Evolutionary conservation across 768 basidiomycete species (phyloP).

Genomic region (Coprinopsis cinerea): DNA sequence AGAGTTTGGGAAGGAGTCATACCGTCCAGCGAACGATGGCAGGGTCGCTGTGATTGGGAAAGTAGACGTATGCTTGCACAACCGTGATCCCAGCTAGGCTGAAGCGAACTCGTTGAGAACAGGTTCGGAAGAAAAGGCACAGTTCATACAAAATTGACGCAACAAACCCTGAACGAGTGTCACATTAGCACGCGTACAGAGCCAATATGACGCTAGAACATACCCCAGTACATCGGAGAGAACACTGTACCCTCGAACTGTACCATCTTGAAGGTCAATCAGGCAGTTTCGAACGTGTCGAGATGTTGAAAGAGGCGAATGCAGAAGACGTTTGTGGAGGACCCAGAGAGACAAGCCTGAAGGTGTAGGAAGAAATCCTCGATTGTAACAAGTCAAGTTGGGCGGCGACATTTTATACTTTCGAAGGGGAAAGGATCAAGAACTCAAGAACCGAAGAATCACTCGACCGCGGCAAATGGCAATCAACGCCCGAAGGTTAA

Average conservation of each 20-base stretch:
- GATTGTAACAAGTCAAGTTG: background rate
- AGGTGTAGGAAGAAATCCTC: background rate
- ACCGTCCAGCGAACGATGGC: slow-evolving; percentile 25
- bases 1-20: slow-evolving; percentile 4
- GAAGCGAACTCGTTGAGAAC: background rate
- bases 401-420: background rate
- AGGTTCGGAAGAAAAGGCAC: background rate
- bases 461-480: background rate
- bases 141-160: slow-evolving; percentile 21
- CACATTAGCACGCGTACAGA: background rate
- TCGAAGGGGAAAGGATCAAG: background rate
- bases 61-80: slow-evolving; percentile 37
- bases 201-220: background rate
- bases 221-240: slow-evolving; percentile 30
- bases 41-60: slow-evolving; percentile 25
- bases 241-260: slow-evolving; percentile 15
- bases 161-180: slow-evolving; percentile 19
- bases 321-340: background rate
- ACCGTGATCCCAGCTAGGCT: slow-evolving; percentile 36
- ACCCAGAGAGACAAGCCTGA: slow-evolving; percentile 1
- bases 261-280: slow-evolving; percentile 2
- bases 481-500: background rate
- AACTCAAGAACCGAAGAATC: background rate
- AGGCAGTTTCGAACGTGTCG: background rate
- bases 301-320: background rate